Percentiles rank a stretch among this genome's conserved stretches.
These are phyloP conservation scores for Penicillium soppii DNA, from an alignment of 495 filamentous ascomycete species.

Conservation along the genomic window DNA sequence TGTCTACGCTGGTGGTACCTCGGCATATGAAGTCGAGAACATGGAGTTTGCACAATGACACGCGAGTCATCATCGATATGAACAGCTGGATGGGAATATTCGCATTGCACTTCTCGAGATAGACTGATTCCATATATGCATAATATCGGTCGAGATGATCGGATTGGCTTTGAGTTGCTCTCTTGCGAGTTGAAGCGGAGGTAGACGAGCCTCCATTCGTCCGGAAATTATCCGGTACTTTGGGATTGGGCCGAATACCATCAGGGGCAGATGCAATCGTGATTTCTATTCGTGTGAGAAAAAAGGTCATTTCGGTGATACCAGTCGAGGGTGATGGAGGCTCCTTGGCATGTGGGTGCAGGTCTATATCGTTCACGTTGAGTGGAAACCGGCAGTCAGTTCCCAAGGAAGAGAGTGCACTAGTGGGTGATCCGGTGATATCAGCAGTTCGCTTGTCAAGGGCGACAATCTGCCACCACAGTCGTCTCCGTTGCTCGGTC, in stretches of 20 bases:
- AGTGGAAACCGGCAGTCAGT: constrained; percentile 32
- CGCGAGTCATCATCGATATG: constrained; percentile 48
- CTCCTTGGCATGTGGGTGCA: constrained; percentile 24
- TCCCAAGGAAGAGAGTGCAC: constrained; percentile 43
- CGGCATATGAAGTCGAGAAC: constrained; percentile 20
- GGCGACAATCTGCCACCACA: constrained; percentile 72
- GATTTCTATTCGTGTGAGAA: constrained; percentile 36
- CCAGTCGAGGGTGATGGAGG: constrained; percentile 16
- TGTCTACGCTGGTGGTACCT: not conserved
- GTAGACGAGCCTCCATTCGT: not conserved
- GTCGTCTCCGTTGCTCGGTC: constrained; percentile 61
- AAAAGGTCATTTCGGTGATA: constrained; percentile 21
- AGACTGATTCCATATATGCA: constrained; percentile 46
- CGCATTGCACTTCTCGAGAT: constrained; percentile 60
- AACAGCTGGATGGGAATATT: constrained; percentile 59
- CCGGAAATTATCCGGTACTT: not conserved
- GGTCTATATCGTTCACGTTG: constrained; percentile 39
- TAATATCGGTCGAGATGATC: constrained; percentile 40
- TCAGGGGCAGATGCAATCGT: constrained; percentile 5
- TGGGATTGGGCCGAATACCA: constrained; percentile 9
- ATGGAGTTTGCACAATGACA: constrained; percentile 43
- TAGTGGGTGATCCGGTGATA: constrained; percentile 62
- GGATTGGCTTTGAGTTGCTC: not conserved
- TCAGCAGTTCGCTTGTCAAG: constrained; percentile 65
- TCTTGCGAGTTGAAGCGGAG: not conserved